These are phyloP conservation scores for Meredithiella fracta DNA, from an alignment of 2,329 filamentous ascomycete species.

Conservation along the genomic window DNA sequence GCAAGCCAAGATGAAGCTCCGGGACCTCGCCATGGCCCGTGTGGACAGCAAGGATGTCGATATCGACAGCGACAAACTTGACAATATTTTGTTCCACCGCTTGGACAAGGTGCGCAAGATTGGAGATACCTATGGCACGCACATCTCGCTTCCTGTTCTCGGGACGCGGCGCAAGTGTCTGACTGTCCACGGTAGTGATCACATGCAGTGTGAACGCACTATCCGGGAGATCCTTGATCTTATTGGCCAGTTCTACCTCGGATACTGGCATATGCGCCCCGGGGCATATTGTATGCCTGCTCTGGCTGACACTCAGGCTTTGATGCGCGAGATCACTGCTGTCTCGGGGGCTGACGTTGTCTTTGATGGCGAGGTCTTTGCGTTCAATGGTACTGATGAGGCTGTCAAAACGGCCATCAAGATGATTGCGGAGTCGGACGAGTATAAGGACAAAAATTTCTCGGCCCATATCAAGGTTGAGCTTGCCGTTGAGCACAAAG, in stretches of 20 bases:
- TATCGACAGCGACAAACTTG: slow-evolving; percentile 81
- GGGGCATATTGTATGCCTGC: slow-evolving; percentile 10
- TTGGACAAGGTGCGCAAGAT: slow-evolving; percentile 97
- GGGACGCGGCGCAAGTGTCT: slow-evolving; percentile 73
- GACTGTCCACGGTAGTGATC: slow-evolving; percentile 82
- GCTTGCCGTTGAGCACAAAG: slow-evolving; percentile 97
- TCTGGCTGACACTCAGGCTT: slow-evolving; percentile 22
- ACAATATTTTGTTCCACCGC: slow-evolving; percentile 78
- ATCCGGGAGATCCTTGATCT: slow-evolving; percentile 91
- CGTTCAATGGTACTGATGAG: slow-evolving; percentile 89
- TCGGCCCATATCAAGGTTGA: slow-evolving; percentile 97
- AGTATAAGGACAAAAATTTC: slow-evolving; percentile 72
- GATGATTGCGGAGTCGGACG: slow-evolving; percentile 81
- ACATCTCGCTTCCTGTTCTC: slow-evolving; percentile 78
- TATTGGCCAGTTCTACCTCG: slow-evolving; percentile 95
- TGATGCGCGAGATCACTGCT: slow-evolving; percentile 89
- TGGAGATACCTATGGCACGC: slow-evolving; percentile 89
- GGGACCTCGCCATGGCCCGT: slow-evolving; percentile 65
- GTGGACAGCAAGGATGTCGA: slow-evolving; percentile 83
- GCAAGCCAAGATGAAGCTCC: slow-evolving; percentile 77
- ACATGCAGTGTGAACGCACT: slow-evolving; percentile 84
- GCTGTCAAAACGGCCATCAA: slow-evolving; percentile 88
- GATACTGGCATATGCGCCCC: slow-evolving; percentile 60
- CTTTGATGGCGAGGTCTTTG: slow-evolving; percentile 87
- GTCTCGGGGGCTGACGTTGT: slow-evolving; percentile 90